Conservation (phyloP, 805 yeast genomes). For the Dipodascopsis uninucleata region DNA sequence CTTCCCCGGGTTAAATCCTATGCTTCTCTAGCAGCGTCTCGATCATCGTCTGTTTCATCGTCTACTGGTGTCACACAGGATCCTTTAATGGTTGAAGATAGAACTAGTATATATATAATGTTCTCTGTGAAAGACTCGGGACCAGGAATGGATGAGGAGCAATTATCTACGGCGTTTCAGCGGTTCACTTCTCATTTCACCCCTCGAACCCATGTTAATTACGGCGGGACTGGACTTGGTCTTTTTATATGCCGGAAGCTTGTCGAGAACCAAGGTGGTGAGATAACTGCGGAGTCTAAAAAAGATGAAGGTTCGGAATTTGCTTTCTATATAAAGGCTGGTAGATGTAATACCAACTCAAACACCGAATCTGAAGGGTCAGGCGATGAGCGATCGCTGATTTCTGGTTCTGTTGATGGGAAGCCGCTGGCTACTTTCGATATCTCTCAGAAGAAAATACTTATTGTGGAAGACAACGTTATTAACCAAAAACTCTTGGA, state of each 20-base stretch:
- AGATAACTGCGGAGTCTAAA: constrained; percentile 65
- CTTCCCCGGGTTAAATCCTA: constrained; percentile 9
- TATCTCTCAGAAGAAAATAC: constrained; percentile 42
- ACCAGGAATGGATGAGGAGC: constrained; percentile 80
- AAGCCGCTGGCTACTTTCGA: neutral
- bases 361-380: neutral
- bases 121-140: constrained; percentile 86
- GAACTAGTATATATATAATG: constrained; percentile 31
- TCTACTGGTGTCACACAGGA: constrained; percentile 1
- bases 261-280: constrained; percentile 88
- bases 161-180: constrained; percentile 84
- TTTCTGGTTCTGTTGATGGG: neutral
- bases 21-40: constrained; percentile 23
- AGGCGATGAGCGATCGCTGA: neutral
- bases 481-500: constrained; percentile 93
- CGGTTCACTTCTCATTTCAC: constrained; percentile 98
- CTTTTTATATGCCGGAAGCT: constrained; percentile 83
- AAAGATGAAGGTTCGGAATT: constrained; percentile 84
- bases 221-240: constrained; percentile 96
- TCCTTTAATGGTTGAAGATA: neutral
- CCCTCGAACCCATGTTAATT: constrained; percentile 71
- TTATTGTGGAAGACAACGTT: constrained; percentile 88
- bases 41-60: constrained; percentile 9
- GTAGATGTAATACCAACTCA: neutral
- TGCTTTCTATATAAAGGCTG: constrained; percentile 60